phyloP scores from a whole-genome alignment of 192 early-diverging fungal species.

The Chytriomyces sp. region DNA sequence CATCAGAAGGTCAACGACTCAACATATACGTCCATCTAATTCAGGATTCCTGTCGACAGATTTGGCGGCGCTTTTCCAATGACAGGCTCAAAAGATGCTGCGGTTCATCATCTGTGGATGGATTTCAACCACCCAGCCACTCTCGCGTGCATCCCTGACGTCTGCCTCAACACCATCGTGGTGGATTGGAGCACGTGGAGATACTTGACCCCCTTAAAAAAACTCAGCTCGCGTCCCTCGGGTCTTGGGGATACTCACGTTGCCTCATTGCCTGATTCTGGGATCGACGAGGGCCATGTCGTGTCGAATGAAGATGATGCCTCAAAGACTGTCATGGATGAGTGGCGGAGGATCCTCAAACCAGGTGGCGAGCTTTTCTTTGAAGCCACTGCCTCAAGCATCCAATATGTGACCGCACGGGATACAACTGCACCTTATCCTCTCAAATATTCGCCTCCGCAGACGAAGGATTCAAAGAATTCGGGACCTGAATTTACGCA shows the following conservation, averaged over 20 bases:
- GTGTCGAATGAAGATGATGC: neutral
- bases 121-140: constrained; percentile 30
- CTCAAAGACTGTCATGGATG: neutral
- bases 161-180: constrained; percentile 14
- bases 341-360: constrained; percentile 14
- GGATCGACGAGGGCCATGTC: neutral
- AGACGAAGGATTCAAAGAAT: neutral
- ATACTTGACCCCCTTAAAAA: constrained; percentile 32
- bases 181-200: constrained; percentile 45
- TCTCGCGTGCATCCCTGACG: constrained; percentile 24
- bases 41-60: constrained; percentile 29
- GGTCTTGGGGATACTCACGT: neutral
- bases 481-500: neutral
- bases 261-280: neutral
- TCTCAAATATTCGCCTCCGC: too few relatives aligned
- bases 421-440: neutral
- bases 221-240: neutral
- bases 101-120: constrained; percentile 30
- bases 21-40: neutral
- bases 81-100: neutral
- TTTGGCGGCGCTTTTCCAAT: constrained; percentile 42
- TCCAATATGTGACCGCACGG: neutral
- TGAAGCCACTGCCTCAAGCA: neutral
- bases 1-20: neutral
- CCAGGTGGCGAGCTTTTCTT: constrained; percentile 2